Base-by-base conservation (phyloP, 2,329 filamentous ascomycete genomes). In the Pyrenophora tritici-repentis region DNA sequence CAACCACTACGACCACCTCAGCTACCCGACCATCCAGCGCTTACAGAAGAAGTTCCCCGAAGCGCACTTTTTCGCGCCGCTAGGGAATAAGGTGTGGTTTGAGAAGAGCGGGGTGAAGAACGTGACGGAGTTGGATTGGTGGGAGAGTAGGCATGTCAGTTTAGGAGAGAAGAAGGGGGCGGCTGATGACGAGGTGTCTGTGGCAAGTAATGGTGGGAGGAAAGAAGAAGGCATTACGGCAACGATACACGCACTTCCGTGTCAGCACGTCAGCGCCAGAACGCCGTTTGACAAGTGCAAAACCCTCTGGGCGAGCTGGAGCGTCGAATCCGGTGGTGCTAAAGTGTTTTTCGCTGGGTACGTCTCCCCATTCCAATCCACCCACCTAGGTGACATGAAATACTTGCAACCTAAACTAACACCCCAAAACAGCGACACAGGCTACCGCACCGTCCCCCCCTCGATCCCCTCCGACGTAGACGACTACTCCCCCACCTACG, bases 41-140 rank as follows among this genome's bases (percentile, higher is more conserved):
- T 82, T 97, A 45, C 80, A 85, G 47, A 81, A 84, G 59, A 79
- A 82, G 44, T 86, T 94, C 65, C 91, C 91, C 0, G 81, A 88
- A 12, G 91, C 85, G 34, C 90, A 95, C 58, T 97, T 94, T 76
- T 94, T 96, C 58, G 91, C 91, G 17, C 90, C 91, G 0, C 75
- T 96, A 3, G 91, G 91, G 2, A 84, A 96, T 50, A 89, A 89
- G 73, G 78, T 82, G 40, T 97, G 92, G 92, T 96, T 97, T 72
- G 78, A 79, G 39, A 76, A 79, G 3, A 80, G 79, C 20, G 90
- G 90, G 1, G 83, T 96, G 9, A 82, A 1, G 0, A 89, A 91
- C 52, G 87, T 93, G 36, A 95, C 90, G 0, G 92, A 97, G 76
- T 73, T 97, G 65, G 93, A 97, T 75, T 97, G 93, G 93, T 97